Conservation (phyloP, 768 basidiomycete genomes). For the Dentipellis fragilis region DNA sequence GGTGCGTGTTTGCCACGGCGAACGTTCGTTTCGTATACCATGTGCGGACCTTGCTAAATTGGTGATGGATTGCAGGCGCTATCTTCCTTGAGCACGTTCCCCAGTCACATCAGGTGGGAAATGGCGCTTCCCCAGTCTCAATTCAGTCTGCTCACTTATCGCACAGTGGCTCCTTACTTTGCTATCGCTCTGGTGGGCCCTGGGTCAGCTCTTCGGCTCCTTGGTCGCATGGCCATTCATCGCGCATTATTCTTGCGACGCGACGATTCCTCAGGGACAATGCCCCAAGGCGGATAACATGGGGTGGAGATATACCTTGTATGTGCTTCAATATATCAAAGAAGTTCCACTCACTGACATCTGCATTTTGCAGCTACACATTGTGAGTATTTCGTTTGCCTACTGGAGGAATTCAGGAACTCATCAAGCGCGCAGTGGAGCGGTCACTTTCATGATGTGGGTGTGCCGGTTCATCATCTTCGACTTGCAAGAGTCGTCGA, state of each 20-base stretch:
- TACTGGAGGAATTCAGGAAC: neutral
- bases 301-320: slow-evolving; percentile 54
- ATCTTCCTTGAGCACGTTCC: slow-evolving; percentile 37
- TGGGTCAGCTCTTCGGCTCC: slow-evolving; percentile 40
- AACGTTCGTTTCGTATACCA: neutral
- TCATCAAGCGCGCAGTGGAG: slow-evolving; percentile 23
- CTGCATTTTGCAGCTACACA: neutral
- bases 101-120: slow-evolving; percentile 27
- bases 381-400: neutral
- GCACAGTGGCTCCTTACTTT: slow-evolving; percentile 42
- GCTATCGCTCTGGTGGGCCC: slow-evolving; percentile 45
- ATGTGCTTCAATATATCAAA: slow-evolving; percentile 10
- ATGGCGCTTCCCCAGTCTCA: neutral
- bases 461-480: slow-evolving; percentile 46
- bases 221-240: slow-evolving; percentile 48
- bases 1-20: neutral
- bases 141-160: neutral
- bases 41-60: slow-evolving; percentile 4
- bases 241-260: slow-evolving; percentile 32
- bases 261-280: neutral
- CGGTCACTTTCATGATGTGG: slow-evolving; percentile 42
- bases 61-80: slow-evolving; percentile 20
- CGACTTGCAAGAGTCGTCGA: slow-evolving; percentile 50
- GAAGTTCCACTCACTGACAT: too few relatives aligned
- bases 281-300: slow-evolving; percentile 17